Conservation (phyloP, 441 rosid species). For the Adansonia grandidieri region DNA sequence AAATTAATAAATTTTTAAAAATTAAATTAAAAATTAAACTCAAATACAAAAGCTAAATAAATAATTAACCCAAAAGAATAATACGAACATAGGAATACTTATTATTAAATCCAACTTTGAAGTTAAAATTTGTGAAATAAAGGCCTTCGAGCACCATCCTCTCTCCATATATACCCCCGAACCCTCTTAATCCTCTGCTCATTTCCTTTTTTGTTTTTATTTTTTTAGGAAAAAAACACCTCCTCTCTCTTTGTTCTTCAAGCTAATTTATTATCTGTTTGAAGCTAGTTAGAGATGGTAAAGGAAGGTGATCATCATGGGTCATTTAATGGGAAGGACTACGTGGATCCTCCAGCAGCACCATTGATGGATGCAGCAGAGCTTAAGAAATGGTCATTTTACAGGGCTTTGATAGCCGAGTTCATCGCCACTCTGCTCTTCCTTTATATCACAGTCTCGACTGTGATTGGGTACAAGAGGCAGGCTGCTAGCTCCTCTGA, state of each 20-base stretch:
- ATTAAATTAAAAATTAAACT: no score
- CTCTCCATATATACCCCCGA: no score
- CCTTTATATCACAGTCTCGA: constrained; percentile 71
- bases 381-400: constrained; percentile 79
- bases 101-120: no score
- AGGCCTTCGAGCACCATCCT: no score
- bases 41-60: no score
- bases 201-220: no score
- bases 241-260: constrained; percentile 16
- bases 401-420: constrained; percentile 87
- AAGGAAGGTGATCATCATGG: constrained; percentile 53
- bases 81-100: no score
- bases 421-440: constrained; percentile 85
- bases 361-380: constrained; percentile 64
- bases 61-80: no score
- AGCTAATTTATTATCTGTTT: neutral
- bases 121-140: no score
- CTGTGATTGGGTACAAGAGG: constrained; percentile 79
- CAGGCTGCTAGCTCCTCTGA: constrained; percentile 42
- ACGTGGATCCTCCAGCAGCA: constrained; percentile 88
- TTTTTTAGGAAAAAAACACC: neutral
- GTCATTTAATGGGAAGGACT: constrained; percentile 67
- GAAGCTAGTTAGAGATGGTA: constrained; percentile 35
- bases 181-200: no score
- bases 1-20: no score